phyloP scores from a whole-genome alignment of 2,329 filamentous ascomycete species.

The Aspergillus hortae region DNA sequence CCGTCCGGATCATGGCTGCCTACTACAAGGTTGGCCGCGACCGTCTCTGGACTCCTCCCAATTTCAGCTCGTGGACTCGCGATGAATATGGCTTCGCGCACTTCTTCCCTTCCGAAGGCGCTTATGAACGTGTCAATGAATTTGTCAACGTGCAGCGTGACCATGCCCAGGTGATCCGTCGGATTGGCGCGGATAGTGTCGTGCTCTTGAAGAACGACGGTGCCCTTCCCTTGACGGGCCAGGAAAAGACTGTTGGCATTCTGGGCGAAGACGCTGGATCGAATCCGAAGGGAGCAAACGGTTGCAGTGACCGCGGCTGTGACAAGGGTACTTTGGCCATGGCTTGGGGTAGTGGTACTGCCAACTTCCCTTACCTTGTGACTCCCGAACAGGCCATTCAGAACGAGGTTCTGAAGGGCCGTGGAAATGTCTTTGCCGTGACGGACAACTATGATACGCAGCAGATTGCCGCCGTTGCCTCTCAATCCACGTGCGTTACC shows the following conservation, averaged over 20 bases:
- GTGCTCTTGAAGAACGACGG: conserved; percentile 86
- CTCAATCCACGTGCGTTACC: conserved; percentile 40
- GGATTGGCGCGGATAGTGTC: conserved; percentile 73
- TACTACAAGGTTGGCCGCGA: conserved; percentile 63
- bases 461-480: conserved; percentile 50
- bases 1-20: conserved; percentile 69
- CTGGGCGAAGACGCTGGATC: conserved; percentile 81
- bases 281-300: conserved; percentile 72
- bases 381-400: conserved; percentile 63
- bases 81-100: conserved; percentile 72
- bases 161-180: conserved; percentile 69
- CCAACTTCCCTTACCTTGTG: conserved; percentile 61
- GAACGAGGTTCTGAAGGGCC: conserved; percentile 62
- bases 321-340: conserved; percentile 60
- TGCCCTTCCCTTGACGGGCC: conserved; percentile 68
- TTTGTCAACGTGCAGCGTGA: conserved; percentile 79
- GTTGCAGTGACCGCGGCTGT: conserved; percentile 67
- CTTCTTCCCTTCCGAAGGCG: conserved; percentile 57
- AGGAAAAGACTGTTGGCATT: conserved; percentile 70
- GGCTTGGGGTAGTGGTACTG: conserved; percentile 60
- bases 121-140: conserved; percentile 65
- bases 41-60: conserved; percentile 55
- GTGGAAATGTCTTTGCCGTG: conserved; percentile 60
- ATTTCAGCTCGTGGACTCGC: conserved; percentile 83
- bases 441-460: conserved; percentile 55